Evolutionary conservation across 164 flowering plant genomes (phyloP).

Genomic region (Vitis labrusca): DNA sequence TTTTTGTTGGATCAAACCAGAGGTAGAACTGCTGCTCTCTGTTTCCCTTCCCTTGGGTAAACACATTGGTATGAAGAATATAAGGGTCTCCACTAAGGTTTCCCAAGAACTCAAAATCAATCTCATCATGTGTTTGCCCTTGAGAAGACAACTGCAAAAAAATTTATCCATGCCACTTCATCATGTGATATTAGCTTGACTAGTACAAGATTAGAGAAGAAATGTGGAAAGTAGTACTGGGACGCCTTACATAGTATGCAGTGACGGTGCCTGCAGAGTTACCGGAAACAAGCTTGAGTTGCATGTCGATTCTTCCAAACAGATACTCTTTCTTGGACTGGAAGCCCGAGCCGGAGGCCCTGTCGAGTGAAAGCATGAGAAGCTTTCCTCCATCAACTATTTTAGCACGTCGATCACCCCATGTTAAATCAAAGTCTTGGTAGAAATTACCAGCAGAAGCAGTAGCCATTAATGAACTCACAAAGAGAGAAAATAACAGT

Average conservation of each 20-base stretch:
- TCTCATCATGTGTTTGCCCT: constrained; percentile 22
- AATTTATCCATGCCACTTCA: background rate
- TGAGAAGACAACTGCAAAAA: constrained; percentile 24
- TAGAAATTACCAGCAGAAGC: background rate
- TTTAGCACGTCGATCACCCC: constrained; percentile 7
- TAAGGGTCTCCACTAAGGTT: constrained; percentile 25
- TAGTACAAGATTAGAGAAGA: background rate
- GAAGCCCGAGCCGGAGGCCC: constrained; percentile 19
- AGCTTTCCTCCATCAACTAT: constrained; percentile 11
- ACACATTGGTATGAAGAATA: constrained; percentile 24
- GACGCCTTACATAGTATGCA: constrained; percentile 20
- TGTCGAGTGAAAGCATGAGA: constrained; percentile 13
- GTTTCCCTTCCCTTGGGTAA: constrained; percentile 21
- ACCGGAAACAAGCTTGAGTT: constrained; percentile 25
- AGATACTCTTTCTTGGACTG: constrained; percentile 16
- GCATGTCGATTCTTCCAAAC: constrained; percentile 20
- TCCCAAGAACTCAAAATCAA: constrained; percentile 33
- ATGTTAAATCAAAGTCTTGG: constrained; percentile 2
- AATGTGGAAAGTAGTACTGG: background rate
- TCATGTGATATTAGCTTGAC: background rate
- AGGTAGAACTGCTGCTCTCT: constrained; percentile 27
- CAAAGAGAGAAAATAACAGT: background rate
- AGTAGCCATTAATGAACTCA: background rate
- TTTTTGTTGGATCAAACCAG: constrained; percentile 27
- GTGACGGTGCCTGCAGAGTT: constrained; percentile 30